A percentile compares a stretch with the other conserved stretches of the same genome.
These are phyloP conservation scores for Vitis riparia DNA, from an alignment of 164 flowering plant genomes.

Conservation along the genomic window DNA sequence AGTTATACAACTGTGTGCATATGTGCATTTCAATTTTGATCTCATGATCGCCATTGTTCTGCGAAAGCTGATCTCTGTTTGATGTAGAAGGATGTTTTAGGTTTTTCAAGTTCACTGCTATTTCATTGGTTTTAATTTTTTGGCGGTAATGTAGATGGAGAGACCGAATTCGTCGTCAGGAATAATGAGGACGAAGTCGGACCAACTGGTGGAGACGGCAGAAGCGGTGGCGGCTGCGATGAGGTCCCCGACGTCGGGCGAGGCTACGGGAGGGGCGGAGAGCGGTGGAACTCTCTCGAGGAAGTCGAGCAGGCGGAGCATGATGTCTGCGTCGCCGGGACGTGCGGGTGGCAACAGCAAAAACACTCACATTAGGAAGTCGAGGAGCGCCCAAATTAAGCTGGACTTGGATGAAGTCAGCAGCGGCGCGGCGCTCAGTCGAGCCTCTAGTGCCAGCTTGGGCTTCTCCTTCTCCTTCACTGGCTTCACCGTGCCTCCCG, in stretches of 20 bases:
- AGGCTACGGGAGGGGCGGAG: constrained; percentile 13
- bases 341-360: constrained; percentile 26
- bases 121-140: too few relatives aligned
- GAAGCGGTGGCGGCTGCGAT: constrained; percentile 33
- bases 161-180: constrained; percentile 23
- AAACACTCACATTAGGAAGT: constrained; percentile 71
- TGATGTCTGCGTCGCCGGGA: constrained; percentile 57
- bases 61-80: too few relatives aligned
- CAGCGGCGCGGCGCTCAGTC: constrained; percentile 81
- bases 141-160: not conserved
- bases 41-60: too few relatives aligned
- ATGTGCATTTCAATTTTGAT: not conserved
- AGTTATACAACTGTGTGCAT: not conserved
- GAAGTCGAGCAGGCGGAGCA: constrained; percentile 57
- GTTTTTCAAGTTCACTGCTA: too few relatives aligned
- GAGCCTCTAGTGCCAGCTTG: constrained; percentile 94
- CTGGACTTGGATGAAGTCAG: constrained; percentile 65
- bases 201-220: constrained; percentile 48
- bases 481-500: constrained; percentile 83
- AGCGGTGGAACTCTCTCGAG: constrained; percentile 34
- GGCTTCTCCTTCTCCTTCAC: constrained; percentile 92
- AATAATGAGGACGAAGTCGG: constrained; percentile 69
- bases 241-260: constrained; percentile 44
- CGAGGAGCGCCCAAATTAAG: constrained; percentile 84
- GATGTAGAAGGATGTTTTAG: too few relatives aligned